Percentiles rank a stretch among this genome's conserved stretches.
Conservation (phyloP, 306 rosid genomes). For the Pyrus bretschneideri region DNA sequence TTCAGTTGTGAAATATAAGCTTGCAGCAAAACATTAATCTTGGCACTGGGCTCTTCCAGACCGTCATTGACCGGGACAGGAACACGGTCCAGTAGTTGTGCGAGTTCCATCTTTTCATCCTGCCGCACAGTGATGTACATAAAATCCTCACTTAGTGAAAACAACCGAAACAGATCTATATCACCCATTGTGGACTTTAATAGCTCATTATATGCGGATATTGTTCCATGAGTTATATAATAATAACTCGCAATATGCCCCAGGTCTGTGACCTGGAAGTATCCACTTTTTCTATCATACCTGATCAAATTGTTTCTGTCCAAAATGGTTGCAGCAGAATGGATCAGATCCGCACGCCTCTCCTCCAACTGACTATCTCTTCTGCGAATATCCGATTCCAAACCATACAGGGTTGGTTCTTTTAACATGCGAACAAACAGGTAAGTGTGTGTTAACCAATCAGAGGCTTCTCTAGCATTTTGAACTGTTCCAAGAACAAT, state of each 20-base stretch:
- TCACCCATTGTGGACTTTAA: constrained; percentile 96
- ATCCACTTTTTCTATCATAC: constrained; percentile 92
- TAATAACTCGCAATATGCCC: constrained; percentile 96
- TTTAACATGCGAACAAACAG: constrained; percentile 68
- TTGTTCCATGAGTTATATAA: constrained; percentile 86
- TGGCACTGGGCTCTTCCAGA: constrained; percentile 91
- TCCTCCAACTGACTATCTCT: constrained; percentile 70
- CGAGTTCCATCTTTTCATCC: constrained; percentile 89
- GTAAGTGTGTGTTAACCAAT: constrained; percentile 83
- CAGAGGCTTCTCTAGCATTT: constrained; percentile 79
- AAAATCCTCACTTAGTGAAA: constrained; percentile 92
- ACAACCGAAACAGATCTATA: constrained; percentile 78
- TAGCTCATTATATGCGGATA: constrained; percentile 82
- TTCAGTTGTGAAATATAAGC: constrained; percentile 84
- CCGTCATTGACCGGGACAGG: constrained; percentile 93
- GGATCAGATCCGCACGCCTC: constrained; percentile 89
- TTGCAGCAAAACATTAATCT: constrained; percentile 87
- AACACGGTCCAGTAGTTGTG: constrained; percentile 77
- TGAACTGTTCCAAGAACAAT: constrained; percentile 87
- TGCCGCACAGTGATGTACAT: constrained; percentile 87
- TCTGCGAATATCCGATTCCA: constrained; percentile 56
- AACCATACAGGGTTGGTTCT: constrained; percentile 73
- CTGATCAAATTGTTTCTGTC: constrained; percentile 81
- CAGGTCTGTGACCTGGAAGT: constrained; percentile 90
- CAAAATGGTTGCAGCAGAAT: constrained; percentile 78